Evolutionary conservation across 2,329 filamentous ascomycete genomes (phyloP), one percentile per base, ranked within the genome.

Genomic region (Furcasterigmium sp.): DNA sequence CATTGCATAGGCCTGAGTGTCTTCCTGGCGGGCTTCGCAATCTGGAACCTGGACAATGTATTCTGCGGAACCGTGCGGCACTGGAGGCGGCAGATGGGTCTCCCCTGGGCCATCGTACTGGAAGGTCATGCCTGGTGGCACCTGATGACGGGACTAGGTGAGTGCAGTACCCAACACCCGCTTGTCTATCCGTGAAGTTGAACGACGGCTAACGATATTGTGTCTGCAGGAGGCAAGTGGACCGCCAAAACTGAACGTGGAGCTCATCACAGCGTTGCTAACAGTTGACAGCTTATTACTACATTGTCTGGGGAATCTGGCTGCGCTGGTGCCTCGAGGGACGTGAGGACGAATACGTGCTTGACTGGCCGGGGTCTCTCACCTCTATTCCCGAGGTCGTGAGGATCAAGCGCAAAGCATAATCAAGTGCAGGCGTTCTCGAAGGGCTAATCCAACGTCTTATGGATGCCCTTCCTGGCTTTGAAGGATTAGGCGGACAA

Each of bases 221-320:
- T n/a, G n/a, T n/a, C n/a, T n/a, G n/a, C n/a, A 26, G 23, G 23
- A 26, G 23, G 23, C 23, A 26, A 26, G 23, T 26, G 7, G 7
- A 7, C 23, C 23, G 23, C 7, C 7, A 26, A 8, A 3, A 26
- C 20, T 6, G 19, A 15, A 9, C 8, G 13, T 10, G 4, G n/a
- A n/a, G n/a, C 23, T 11, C 23, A 26, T 11, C 7, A 7, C 23
- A 7, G 7, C 11, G 18, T 40, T 34, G 43, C 47, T 47, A 39
- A 47, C 35, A 5, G 11, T 9, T 26, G 32, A 30, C 44, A 59
- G 87, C 87, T 14, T 94, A 94, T 62, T 85, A 84, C 57, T 89
- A 91, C 59, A 88, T 94, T 52, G 70, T 81, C 13, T 94, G 88
- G 87, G 84, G 87, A 4, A 81, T 91, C 20, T 91, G 87, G 84